Percentiles rank a stretch among this genome's conserved stretches.
Conservation (phyloP, 148 eudicot genomes). For the Bassia scoparia region DNA sequence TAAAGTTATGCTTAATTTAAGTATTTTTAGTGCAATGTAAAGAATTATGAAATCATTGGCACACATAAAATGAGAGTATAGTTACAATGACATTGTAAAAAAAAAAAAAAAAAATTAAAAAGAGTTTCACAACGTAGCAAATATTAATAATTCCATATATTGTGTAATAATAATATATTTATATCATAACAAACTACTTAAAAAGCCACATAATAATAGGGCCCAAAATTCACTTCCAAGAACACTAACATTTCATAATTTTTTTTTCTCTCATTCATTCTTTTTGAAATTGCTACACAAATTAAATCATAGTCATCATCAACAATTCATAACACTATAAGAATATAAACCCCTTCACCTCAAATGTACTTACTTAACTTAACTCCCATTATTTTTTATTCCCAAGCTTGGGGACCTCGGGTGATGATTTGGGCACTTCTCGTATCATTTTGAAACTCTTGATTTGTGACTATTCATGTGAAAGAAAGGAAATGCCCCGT, state of each 20-base stretch:
- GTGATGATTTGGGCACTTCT: no score
- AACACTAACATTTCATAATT: background rate
- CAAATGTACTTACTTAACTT: background rate
- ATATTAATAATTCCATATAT: no score
- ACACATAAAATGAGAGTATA: no score
- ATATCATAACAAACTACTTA: conserved; percentile 8
- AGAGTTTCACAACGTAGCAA: no score
- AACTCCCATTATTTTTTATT: background rate
- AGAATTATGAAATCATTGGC: no score
- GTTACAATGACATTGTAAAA: no score
- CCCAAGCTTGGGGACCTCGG: no score
- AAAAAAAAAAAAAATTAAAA: no score
- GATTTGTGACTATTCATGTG: background rate
- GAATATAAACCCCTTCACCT: background rate
- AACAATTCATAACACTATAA: background rate
- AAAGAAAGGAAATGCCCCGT: background rate
- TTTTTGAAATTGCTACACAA: conserved; percentile 2
- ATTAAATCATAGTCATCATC: background rate
- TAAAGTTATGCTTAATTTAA: no score
- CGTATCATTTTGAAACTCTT: background rate
- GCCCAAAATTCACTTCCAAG: background rate
- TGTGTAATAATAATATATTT: background rate
- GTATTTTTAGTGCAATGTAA: no score
- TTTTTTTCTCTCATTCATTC: background rate
- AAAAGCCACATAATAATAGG: background rate